These are phyloP conservation scores for Exophiala calicioides DNA, from an alignment of 2,329 filamentous ascomycete species.

Conservation along the genomic window DNA sequence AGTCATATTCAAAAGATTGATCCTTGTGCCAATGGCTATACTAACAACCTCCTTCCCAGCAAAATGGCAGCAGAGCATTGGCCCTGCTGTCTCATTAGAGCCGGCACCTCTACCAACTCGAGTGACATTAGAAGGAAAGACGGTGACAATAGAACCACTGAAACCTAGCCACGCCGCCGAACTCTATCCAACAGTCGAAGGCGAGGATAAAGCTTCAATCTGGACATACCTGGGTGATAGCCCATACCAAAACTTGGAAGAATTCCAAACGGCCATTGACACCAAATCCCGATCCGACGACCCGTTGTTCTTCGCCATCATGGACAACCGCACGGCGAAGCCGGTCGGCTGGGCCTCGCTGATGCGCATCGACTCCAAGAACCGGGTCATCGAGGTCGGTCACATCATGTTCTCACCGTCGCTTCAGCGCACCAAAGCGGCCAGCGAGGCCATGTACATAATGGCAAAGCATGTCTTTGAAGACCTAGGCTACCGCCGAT, in stretches of 20 bases:
- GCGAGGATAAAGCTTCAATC: constrained; percentile 32
- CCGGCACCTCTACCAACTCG: constrained; percentile 18
- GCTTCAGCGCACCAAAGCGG: constrained; percentile 56
- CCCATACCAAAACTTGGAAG: constrained; percentile 37
- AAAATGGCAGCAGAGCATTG: constrained; percentile 18
- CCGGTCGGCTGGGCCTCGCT: constrained; percentile 46
- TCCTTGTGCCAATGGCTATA: background rate
- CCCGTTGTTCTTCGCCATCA: constrained; percentile 49
- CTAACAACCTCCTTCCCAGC: constrained; percentile 1
- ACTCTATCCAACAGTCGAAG: constrained; percentile 36
- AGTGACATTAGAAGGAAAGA: constrained; percentile 30
- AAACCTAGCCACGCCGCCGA: constrained; percentile 33
- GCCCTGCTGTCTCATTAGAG: constrained; percentile 13
- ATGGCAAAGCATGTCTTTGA: constrained; percentile 58
- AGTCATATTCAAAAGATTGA: background rate
- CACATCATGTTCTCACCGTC: constrained; percentile 53
- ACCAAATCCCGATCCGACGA: constrained; percentile 35
- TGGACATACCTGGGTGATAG: constrained; percentile 47
- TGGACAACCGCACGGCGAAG: constrained; percentile 39
- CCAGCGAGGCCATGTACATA: constrained; percentile 61
- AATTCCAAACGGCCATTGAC: constrained; percentile 36
- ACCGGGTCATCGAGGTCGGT: constrained; percentile 61
- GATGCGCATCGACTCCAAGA: constrained; percentile 50
- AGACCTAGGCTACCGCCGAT: constrained; percentile 55
- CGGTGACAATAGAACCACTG: constrained; percentile 35